Conservation (phyloP, 129 eudicot genomes). For the Flaveria trinervia region DNA sequence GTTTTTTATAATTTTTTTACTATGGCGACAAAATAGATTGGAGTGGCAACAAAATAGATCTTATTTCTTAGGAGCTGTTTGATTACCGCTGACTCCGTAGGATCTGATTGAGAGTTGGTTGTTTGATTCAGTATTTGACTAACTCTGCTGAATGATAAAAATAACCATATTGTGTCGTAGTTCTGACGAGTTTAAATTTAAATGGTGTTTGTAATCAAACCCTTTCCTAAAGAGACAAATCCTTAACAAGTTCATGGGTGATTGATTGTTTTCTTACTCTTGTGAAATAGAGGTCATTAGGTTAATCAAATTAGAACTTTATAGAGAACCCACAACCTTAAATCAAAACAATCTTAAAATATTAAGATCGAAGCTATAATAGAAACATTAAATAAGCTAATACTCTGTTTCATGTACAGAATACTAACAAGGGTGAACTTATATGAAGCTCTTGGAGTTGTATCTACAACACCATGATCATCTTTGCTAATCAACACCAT, state of each 20-base stretch:
- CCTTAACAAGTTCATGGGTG: background rate
- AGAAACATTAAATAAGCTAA: background rate
- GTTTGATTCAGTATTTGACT: too few species aligned
- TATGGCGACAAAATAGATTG: too few species aligned
- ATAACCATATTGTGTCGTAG: too few species aligned
- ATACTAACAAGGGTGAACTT: slow-evolving; percentile 29
- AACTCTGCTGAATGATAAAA: too few species aligned
- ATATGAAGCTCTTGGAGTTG: slow-evolving; percentile 29
- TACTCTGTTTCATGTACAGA: background rate
- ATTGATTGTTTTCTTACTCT: background rate
- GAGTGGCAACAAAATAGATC: too few species aligned
- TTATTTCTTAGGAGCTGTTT: too few species aligned
- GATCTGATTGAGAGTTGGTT: too few species aligned
- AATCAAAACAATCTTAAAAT: background rate
- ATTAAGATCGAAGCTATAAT: background rate
- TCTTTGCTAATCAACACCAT: slow-evolving; percentile 19
- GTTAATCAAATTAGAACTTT: background rate
- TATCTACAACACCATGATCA: slow-evolving; percentile 25
- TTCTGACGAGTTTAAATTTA: too few species aligned
- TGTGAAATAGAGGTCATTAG: background rate
- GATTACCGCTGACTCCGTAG: too few species aligned
- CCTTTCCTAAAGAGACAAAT: background rate
- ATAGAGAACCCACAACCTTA: too few species aligned
- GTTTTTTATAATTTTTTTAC: too few species aligned
- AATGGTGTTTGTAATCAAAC: background rate